Conservation (phyloP, 768 basidiomycete species). For the Lyophyllum semitale region DNA sequence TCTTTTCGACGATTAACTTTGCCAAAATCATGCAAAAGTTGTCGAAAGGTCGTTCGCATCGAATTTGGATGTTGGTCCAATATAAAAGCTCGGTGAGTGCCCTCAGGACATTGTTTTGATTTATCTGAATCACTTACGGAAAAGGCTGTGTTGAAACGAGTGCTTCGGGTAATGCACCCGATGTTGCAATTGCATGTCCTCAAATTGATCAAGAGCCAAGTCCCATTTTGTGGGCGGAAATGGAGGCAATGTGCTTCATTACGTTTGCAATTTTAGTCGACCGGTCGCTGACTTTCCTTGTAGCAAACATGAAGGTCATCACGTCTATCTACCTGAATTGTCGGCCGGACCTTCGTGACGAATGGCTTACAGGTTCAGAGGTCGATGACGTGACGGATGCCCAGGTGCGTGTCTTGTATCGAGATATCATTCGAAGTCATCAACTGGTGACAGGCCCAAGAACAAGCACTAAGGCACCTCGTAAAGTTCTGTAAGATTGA, state of each 20-base stretch:
- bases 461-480: constrained; percentile 89
- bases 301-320: constrained; percentile 99
- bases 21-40: constrained; percentile 98
- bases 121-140: not conserved
- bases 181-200: constrained; percentile 92
- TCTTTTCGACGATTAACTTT: constrained; percentile 96
- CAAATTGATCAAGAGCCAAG: constrained; percentile 98
- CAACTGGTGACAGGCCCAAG: constrained; percentile 69
- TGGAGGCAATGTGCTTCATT: constrained; percentile 87
- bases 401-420: constrained; percentile 51
- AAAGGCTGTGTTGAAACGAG: constrained; percentile 95
- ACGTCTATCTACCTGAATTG: constrained; percentile 98
- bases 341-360: constrained; percentile 93
- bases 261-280: constrained; percentile 1
- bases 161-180: constrained; percentile 91
- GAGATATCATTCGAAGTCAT: constrained; percentile 3
- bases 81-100: constrained; percentile 92
- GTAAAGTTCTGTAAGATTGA: constrained; percentile 87
- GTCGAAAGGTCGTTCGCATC: constrained; percentile 90
- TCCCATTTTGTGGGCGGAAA: constrained; percentile 95
- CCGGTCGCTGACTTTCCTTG: constrained; percentile 5
- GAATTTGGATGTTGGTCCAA: constrained; percentile 94
- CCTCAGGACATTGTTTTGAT: not conserved
- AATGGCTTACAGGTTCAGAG: constrained; percentile 94
- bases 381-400: constrained; percentile 92